Base-by-base conservation (phyloP, 768 basidiomycete species). In the Suillus cothurnatus region DNA sequence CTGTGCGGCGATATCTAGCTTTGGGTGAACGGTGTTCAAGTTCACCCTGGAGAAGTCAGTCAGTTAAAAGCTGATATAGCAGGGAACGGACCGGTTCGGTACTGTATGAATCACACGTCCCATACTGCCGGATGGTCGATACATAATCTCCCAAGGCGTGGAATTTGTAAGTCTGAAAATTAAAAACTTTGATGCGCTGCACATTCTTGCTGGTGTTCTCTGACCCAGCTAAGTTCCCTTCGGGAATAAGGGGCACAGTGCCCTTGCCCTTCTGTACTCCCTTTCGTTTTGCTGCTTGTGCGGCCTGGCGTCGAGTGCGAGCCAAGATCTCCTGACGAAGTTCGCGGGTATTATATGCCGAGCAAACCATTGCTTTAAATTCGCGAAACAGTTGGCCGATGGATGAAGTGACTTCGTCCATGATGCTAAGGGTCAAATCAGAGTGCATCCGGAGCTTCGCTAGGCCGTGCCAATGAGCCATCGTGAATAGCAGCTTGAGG, bases 21-120 rank as follows among this genome's bases (percentile, higher is more conserved):
- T 69, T 69, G 1, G 53, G 17, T 1, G 32, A 57, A 12, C 55
- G n/a, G 36, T 69, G 68, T 34, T 69, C 39, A 2, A 69, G 61
- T 50, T 69, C 64, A 8, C 68, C 68, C 60, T 66, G 62, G 4
- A 4, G 2, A 57, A n/a, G 9, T 45, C 43, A 34, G 6, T 34
- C 1, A 34, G 32, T 34, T 4, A 34, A 34, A 7, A 6, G 1
- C 8, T 1, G 32, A 6, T 7, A 34, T 34, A 8, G 4, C 32
- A 4, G 6, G 8, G 21, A 21, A 47, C 28, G 14, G 1, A 81
- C 47, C 2, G 34, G 41, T 55, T 78, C 72, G 1, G 78, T 81
- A 0, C 77, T 74, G 64, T 77, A 81, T 3, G 64, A 67, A 59
- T 81, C 78, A 4, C 74, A 75, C 6, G 78, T 76, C 0, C 81